These are phyloP conservation scores for Macroventuria anomochaeta DNA, from an alignment of 2,329 filamentous ascomycete genomes.

Conservation along the genomic window DNA sequence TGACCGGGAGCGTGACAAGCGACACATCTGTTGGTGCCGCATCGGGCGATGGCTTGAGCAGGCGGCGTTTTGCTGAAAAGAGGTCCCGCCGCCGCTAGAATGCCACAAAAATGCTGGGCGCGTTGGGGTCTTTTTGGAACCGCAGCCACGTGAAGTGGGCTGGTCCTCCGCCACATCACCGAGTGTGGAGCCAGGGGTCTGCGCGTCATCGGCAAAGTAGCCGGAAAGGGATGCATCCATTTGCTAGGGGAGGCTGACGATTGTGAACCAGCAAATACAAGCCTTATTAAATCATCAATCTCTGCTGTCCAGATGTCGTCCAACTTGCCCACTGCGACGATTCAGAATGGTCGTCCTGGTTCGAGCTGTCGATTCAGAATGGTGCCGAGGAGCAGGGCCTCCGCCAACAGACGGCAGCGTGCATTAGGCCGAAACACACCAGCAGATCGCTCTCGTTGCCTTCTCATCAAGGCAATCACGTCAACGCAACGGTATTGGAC, in stretches of 20 bases:
- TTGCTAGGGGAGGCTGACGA: neutral
- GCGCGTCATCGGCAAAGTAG: slow-evolving; percentile 46
- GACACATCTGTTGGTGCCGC: slow-evolving; percentile 31
- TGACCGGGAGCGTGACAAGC: slow-evolving; percentile 26
- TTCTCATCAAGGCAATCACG: slow-evolving; percentile 1
- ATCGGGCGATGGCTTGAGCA: slow-evolving; percentile 27
- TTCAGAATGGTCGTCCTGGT: neutral
- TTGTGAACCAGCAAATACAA: slow-evolving; percentile 5
- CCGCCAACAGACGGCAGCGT: slow-evolving; percentile 19
- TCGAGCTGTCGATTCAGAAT: slow-evolving; percentile 1
- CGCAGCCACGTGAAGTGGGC: slow-evolving; percentile 44
- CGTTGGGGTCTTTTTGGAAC: slow-evolving; percentile 22
- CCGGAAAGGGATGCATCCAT: slow-evolving; percentile 19
- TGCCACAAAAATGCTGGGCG: slow-evolving; percentile 37
- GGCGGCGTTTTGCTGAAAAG: slow-evolving; percentile 31
- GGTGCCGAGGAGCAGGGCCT: slow-evolving; percentile 6
- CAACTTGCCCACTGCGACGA: neutral
- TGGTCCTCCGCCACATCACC: slow-evolving; percentile 29
- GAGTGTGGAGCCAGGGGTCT: slow-evolving; percentile 39
- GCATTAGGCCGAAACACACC: slow-evolving; percentile 27
- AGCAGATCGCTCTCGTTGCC: slow-evolving; percentile 15
- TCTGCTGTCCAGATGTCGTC: neutral
- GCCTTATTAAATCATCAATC: neutral
- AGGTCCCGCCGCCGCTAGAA: slow-evolving; percentile 34
- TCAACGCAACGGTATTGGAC: neutral